A percentile compares a stretch with the other conserved stretches of the same genome.
Evolutionary conservation across 2,329 filamentous ascomycete species (phyloP).

Genomic region (Aspergillus brasiliensis): DNA sequence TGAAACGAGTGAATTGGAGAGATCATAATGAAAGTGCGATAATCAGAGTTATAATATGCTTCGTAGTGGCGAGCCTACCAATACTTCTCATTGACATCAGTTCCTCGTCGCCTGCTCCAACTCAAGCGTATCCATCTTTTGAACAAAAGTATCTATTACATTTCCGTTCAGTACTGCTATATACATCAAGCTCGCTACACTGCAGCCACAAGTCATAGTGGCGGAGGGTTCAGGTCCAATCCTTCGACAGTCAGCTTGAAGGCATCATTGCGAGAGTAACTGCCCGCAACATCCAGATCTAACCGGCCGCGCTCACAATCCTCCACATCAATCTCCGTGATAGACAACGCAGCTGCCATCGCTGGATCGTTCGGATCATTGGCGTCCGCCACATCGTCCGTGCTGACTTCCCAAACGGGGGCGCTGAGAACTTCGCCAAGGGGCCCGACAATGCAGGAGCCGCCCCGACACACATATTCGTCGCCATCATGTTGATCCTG

Average conservation of each 20-base stretch:
- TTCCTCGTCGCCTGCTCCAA: too few relatives aligned
- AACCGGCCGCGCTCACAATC: conserved; percentile 80
- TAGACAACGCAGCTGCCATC: conserved; percentile 56
- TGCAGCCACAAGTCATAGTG: conserved; percentile 24
- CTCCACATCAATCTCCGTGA: conserved; percentile 78
- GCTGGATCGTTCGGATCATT: conserved; percentile 45
- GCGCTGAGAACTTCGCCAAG: conserved; percentile 77
- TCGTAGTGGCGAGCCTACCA: too few relatives aligned
- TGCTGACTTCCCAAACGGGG: conserved; percentile 73
- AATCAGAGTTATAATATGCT: too few relatives aligned
- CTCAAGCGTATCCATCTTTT: too few relatives aligned
- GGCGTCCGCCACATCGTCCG: conserved; percentile 50
- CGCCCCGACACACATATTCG: conserved; percentile 53
- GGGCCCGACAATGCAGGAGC: conserved; percentile 79
- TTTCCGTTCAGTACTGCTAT: too few relatives aligned
- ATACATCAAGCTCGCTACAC: too few relatives aligned
- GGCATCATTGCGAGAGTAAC: conserved; percentile 74
- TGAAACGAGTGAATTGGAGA: too few relatives aligned
- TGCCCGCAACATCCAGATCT: conserved; percentile 82
- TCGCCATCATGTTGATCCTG: conserved; percentile 13
- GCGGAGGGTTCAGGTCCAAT: conserved; percentile 62
- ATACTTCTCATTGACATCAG: too few relatives aligned
- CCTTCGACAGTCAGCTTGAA: conserved; percentile 64
- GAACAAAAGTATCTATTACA: too few relatives aligned
- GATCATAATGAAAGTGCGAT: too few relatives aligned